These are phyloP conservation scores for Talaromyces sp. DNA, from an alignment of 2,329 filamentous ascomycete genomes.

Conservation along the genomic window DNA sequence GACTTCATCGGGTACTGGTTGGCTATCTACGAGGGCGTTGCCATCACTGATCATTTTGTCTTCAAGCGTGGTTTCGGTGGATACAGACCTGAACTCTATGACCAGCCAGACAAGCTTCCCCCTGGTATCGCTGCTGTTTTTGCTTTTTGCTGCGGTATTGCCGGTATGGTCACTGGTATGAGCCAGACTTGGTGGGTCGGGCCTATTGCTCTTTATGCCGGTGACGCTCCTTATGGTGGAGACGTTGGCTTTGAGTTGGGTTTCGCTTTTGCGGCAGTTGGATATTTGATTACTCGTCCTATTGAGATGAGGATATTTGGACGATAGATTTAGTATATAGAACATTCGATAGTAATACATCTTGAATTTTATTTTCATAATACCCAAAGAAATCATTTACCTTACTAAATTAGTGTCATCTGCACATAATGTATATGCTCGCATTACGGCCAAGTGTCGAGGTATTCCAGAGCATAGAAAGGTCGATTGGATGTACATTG, in stretches of 20 bases:
- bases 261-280: conserved; percentile 57
- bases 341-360: neutral
- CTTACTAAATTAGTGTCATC: neutral
- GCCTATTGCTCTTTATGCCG: conserved; percentile 61
- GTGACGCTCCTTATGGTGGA: conserved; percentile 46
- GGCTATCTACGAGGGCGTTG: conserved; percentile 67
- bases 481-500: neutral
- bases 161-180: conserved; percentile 68
- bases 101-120: conserved; percentile 57
- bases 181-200: conserved; percentile 67
- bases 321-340: conserved; percentile 28
- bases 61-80: conserved; percentile 61
- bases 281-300: conserved; percentile 52
- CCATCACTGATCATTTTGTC: conserved; percentile 64
- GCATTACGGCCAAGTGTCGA: neutral
- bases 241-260: conserved; percentile 65
- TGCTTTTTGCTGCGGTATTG: conserved; percentile 62
- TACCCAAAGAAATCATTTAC: no score
- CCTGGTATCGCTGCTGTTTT: conserved; percentile 60
- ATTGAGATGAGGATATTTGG: conserved; percentile 48
- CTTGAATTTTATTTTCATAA: neutral
- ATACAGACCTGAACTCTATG: conserved; percentile 60
- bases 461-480: neutral
- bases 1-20: conserved; percentile 68
- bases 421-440: neutral